A percentile compares a stretch with the other conserved stretches of the same genome.
These are phyloP conservation scores for Colletotrichum neosansevieriae DNA, from an alignment of 2,329 filamentous ascomycete species.

Conservation along the genomic window DNA sequence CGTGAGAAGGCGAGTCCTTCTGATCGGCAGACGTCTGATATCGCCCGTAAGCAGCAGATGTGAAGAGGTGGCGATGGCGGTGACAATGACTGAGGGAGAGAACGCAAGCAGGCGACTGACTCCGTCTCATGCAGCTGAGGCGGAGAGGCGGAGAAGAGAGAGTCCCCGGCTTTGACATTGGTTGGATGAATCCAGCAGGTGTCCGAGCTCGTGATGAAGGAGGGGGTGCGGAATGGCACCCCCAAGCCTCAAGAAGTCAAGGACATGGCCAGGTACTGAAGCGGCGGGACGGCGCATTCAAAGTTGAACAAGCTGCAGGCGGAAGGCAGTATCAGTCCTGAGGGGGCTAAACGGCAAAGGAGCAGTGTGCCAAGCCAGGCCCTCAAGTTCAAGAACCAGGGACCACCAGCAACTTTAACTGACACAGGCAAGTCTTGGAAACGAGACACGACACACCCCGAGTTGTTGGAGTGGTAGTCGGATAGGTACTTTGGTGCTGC, in stretches of 20 bases:
- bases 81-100: conserved; percentile 19
- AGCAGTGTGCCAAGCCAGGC: not conserved
- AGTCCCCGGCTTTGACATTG: conserved; percentile 1
- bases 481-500: not conserved
- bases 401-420: conserved; percentile 25
- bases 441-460: conserved; percentile 21
- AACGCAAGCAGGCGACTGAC: conserved; percentile 32
- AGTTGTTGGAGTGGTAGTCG: conserved; percentile 4
- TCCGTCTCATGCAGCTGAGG: conserved; percentile 33
- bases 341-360: conserved; percentile 1
- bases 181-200: conserved; percentile 20
- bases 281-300: not conserved
- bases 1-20: not conserved
- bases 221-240: not conserved
- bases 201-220: conserved; percentile 25
- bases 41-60: not conserved
- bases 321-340: not conserved
- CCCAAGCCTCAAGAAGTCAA: not conserved
- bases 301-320: not conserved
- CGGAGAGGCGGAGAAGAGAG: conserved; percentile 4
- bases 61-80: not conserved
- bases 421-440: conserved; percentile 24
- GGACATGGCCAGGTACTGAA: conserved; percentile 7
- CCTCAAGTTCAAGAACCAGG: not conserved
- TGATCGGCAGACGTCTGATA: conserved; percentile 1